These are phyloP conservation scores for Plantago coronopus DNA, from an alignment of 305 asterid species.

Conservation along the genomic window DNA sequence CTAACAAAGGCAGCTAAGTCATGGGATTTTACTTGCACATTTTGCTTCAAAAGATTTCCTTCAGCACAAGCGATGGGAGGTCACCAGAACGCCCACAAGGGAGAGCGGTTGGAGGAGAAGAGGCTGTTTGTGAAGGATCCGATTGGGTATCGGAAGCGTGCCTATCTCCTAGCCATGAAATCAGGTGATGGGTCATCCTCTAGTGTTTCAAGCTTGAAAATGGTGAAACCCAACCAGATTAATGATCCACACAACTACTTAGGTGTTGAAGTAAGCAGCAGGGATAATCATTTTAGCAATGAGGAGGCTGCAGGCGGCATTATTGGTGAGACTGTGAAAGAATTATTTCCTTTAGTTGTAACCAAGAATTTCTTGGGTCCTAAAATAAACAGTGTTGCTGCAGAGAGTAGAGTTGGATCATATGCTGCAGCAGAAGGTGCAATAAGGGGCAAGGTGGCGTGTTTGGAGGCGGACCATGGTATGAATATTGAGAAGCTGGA, in stretches of 20 bases:
- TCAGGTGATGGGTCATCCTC: conserved; percentile 7
- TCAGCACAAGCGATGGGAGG: conserved; percentile 65
- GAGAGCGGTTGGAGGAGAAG: conserved; percentile 44
- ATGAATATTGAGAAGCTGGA: conserved; percentile 28
- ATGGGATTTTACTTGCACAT: conserved; percentile 53
- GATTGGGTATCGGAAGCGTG: conserved; percentile 35
- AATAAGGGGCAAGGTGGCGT: conserved; percentile 14
- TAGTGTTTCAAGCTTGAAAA: conserved; percentile 17
- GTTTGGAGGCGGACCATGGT: conserved; percentile 17
- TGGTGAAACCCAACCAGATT: conserved; percentile 18
- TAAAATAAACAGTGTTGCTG: conserved; percentile 31
- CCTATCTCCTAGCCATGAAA: conserved; percentile 28
- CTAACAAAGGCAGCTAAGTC: conserved; percentile 32
- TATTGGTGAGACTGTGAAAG: conserved; percentile 3
- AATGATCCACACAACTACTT: background rate
- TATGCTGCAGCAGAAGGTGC: conserved; percentile 19
- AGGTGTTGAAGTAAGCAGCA: too few relatives aligned
- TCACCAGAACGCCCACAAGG: conserved; percentile 52
- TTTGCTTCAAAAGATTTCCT: conserved; percentile 50
- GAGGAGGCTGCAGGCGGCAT: background rate
- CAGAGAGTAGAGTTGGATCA: conserved; percentile 21
- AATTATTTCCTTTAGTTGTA: background rate
- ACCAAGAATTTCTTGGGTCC: conserved; percentile 29
- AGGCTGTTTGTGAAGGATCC: conserved; percentile 36
- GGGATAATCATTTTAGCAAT: too few relatives aligned